Evolutionary conservation across 768 basidiomycete species (phyloP).

Genomic region (Calocybe cyanea): DNA sequence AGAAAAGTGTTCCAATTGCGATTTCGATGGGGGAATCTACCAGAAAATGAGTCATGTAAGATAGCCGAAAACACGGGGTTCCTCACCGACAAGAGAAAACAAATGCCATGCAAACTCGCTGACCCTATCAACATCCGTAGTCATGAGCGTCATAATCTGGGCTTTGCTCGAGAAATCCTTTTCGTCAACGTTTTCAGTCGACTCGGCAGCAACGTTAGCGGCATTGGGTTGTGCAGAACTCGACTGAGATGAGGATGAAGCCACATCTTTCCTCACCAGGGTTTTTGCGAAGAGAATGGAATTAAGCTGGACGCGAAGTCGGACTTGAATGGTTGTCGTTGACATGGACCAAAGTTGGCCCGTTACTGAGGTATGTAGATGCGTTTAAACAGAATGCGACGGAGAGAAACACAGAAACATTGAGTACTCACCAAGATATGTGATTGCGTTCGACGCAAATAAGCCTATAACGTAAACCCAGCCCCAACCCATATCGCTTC

Average conservation of each 20-base stretch:
- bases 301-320: conserved; percentile 73
- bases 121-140: conserved; percentile 89
- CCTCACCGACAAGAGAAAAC: conserved; percentile 65
- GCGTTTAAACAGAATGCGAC: not conserved
- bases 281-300: conserved; percentile 85
- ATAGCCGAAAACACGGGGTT: not conserved
- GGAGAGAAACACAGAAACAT: not conserved
- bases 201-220: conserved; percentile 3
- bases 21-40: conserved; percentile 79
- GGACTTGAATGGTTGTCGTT: conserved; percentile 66
- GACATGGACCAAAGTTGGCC: conserved; percentile 71
- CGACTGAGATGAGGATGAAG: conserved; percentile 48
- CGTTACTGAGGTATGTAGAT: conserved; percentile 35
- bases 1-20: conserved; percentile 64
- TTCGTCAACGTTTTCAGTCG: conserved; percentile 37
- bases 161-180: conserved; percentile 64
- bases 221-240: conserved; percentile 17
- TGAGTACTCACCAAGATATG: conserved; percentile 26
- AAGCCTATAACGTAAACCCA: conserved; percentile 55
- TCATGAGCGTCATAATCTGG: conserved; percentile 95
- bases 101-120: conserved; percentile 81
- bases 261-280: conserved; percentile 79
- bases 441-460: conserved; percentile 29
- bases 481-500: conserved; percentile 63
- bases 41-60: not conserved